Conservation (phyloP, 768 basidiomycete genomes). For the Rhodotorula babjevae region DNA sequence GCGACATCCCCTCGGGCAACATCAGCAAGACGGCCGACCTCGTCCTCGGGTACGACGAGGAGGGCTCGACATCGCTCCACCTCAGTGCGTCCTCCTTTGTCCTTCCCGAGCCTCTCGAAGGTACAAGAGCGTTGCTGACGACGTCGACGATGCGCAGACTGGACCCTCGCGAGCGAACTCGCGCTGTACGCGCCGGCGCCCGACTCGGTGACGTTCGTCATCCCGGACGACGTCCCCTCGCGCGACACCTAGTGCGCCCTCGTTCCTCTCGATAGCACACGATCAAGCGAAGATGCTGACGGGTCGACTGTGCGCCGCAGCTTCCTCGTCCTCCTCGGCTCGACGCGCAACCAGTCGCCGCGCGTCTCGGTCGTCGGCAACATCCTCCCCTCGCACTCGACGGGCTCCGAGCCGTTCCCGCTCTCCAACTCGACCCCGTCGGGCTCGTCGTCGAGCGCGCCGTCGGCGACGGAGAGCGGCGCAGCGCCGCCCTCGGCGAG, state of each 20-base stretch:
- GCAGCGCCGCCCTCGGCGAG: not conserved
- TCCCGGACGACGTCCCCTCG: constrained; percentile 12
- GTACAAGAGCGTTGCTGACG: not conserved
- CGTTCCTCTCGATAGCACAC: not conserved
- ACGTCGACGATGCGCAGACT: not conserved
- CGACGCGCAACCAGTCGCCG: constrained; percentile 4
- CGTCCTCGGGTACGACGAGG: constrained; percentile 19
- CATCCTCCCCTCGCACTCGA: not conserved
- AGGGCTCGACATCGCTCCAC: constrained; percentile 4
- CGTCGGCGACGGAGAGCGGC: not conserved
- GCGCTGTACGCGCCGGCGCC: constrained; percentile 1
- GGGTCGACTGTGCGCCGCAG: not conserved
- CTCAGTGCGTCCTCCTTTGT: not conserved
- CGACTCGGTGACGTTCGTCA: constrained; percentile 2
- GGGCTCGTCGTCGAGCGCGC: not conserved
- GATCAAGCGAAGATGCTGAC: no score
- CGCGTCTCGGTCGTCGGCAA: not conserved
- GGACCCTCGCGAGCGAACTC: constrained; percentile 14
- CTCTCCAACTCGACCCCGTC: not conserved
- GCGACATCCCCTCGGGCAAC: not conserved
- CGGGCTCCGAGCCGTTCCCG: no score
- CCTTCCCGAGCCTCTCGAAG: no score
- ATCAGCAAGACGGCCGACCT: constrained; percentile 20
- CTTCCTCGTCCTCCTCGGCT: constrained; percentile 32
- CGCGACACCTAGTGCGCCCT: constrained; percentile 4